A percentile compares a stretch with the other conserved stretches of the same genome.
phyloP scores from a whole-genome alignment of 2,329 filamentous ascomycete species.

The Penicillium nordicum region DNA sequence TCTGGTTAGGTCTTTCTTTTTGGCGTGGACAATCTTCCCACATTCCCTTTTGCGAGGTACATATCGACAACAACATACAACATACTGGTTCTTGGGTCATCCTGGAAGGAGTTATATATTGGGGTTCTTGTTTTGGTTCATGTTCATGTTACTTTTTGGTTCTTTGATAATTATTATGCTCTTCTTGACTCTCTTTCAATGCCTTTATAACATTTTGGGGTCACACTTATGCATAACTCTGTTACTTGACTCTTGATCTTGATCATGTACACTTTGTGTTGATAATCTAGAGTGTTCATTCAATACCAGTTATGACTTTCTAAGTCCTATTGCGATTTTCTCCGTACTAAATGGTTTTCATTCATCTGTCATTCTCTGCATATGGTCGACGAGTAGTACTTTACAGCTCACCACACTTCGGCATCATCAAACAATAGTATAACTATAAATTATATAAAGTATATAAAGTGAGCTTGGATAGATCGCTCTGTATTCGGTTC shows the following conservation, averaged over 20 bases:
- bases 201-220: background rate
- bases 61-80: slow-evolving; percentile 22
- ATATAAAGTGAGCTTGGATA: background rate
- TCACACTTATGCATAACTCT: background rate
- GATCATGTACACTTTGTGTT: background rate
- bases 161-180: slow-evolving; percentile 7
- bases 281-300: background rate
- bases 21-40: slow-evolving; percentile 7
- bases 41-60: slow-evolving; percentile 15
- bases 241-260: too few species aligned
- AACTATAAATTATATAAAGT: too few species aligned
- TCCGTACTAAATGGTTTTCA: background rate
- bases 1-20: slow-evolving; percentile 4
- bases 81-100: slow-evolving; percentile 7
- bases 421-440: background rate
- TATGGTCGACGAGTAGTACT: background rate
- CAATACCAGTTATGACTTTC: background rate
- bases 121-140: background rate
- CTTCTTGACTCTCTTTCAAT: slow-evolving; percentile 16
- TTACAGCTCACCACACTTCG: background rate
- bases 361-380: background rate
- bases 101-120: slow-evolving; percentile 13
- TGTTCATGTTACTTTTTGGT: slow-evolving; percentile 1
- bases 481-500: too few species aligned
- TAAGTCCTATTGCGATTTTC: background rate